Evolutionary conservation across 768 basidiomycete genomes (phyloP).

Genomic region (Cubamyces lactineus): DNA sequence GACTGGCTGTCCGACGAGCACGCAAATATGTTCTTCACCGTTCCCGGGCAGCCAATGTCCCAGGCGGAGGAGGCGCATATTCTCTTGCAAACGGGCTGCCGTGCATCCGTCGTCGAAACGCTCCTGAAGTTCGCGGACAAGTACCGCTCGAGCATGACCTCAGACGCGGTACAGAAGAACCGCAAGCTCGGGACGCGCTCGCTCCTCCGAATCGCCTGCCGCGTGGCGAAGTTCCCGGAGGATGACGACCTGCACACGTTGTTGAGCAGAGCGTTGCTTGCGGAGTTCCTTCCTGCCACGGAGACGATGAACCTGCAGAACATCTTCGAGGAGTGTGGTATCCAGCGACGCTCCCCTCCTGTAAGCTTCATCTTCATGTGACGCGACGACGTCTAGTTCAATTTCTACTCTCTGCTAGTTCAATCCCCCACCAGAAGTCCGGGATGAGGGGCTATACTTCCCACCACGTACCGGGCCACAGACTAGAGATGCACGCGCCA

Average conservation of each 20-base stretch:
- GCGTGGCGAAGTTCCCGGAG: constrained; percentile 48
- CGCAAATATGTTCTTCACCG: constrained; percentile 70
- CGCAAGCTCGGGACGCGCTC: constrained; percentile 65
- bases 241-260: constrained; percentile 50
- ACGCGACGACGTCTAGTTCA: not conserved
- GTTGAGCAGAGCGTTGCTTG: constrained; percentile 53
- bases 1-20: constrained; percentile 72
- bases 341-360: constrained; percentile 44
- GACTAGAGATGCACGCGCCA: constrained; percentile 36
- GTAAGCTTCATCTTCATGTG: constrained; percentile 36
- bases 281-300: constrained; percentile 62
- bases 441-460: constrained; percentile 47
- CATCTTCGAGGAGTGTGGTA: constrained; percentile 53
- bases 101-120: constrained; percentile 38
- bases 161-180: constrained; percentile 61
- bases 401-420: constrained; percentile 39
- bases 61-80: constrained; percentile 51
- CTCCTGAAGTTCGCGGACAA: constrained; percentile 59
- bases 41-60: constrained; percentile 65
- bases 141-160: constrained; percentile 57
- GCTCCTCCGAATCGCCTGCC: constrained; percentile 55
- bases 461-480: constrained; percentile 44
- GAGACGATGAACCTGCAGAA: constrained; percentile 58
- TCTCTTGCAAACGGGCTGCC: constrained; percentile 56
- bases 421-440: constrained; percentile 49